Percentiles rank a stretch among this genome's conserved stretches.
These are phyloP conservation scores for Lophiotrema nucula DNA, from an alignment of 495 filamentous ascomycete species.

Conservation along the genomic window DNA sequence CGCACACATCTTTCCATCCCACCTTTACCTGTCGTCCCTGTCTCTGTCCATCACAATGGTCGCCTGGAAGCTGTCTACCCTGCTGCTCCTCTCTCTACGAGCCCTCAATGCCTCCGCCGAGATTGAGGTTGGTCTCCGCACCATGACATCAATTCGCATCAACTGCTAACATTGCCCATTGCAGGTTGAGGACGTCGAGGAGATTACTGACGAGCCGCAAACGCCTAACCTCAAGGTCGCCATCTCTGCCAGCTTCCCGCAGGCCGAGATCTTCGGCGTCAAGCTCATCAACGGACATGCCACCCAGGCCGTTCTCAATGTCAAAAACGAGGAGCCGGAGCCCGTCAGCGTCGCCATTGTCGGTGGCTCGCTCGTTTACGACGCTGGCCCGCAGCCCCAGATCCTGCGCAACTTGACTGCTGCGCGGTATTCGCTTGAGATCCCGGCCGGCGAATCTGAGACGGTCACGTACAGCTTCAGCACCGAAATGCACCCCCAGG, in stretches of 20 bases:
- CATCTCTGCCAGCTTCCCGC: slow-evolving; percentile 76
- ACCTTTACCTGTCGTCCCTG: neutral
- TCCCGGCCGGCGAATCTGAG: slow-evolving; percentile 75
- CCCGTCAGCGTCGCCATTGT: slow-evolving; percentile 75
- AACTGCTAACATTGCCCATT: slow-evolving; percentile 21
- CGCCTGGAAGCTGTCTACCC: slow-evolving; percentile 66
- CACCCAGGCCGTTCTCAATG: slow-evolving; percentile 76
- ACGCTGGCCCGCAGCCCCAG: slow-evolving; percentile 47
- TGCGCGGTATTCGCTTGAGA: slow-evolving; percentile 66
- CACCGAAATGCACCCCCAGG: slow-evolving; percentile 90
- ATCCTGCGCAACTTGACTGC: slow-evolving; percentile 83
- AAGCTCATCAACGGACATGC: slow-evolving; percentile 91
- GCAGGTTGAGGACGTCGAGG: slow-evolving; percentile 47
- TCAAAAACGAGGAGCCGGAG: slow-evolving; percentile 78
- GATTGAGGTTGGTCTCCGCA: slow-evolving; percentile 56
- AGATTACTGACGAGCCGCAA: slow-evolving; percentile 20
- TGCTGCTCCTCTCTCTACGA: slow-evolving; percentile 70
- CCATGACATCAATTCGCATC: neutral
- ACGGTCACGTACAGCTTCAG: slow-evolving; percentile 78
- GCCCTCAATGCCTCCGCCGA: slow-evolving; percentile 61
- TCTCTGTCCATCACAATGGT: slow-evolving; percentile 53
- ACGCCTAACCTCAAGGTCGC: slow-evolving; percentile 67
- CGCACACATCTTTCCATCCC: neutral
- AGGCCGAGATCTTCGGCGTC: slow-evolving; percentile 88
- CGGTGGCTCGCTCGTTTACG: slow-evolving; percentile 66